These are phyloP conservation scores for Puccinia polysora DNA, from an alignment of 1,284 basidiomycete genomes.

Conservation along the genomic window DNA sequence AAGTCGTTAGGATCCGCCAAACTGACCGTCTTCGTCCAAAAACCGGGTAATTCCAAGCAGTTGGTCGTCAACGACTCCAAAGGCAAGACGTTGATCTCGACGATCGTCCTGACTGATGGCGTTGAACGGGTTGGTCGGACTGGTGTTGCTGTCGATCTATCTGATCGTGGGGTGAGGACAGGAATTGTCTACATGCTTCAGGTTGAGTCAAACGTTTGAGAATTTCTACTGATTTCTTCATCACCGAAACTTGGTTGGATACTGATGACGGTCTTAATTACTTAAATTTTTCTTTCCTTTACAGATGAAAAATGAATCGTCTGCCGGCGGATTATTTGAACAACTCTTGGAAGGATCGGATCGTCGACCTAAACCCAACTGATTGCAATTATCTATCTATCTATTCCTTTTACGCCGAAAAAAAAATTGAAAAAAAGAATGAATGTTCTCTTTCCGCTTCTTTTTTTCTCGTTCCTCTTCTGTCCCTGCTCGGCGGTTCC, in stretches of 20 bases:
- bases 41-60: constrained; percentile 84
- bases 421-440: neutral
- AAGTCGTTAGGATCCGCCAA: constrained; percentile 84
- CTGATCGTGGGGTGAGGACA: constrained; percentile 80
- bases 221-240: neutral
- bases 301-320: constrained; percentile 68
- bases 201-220: constrained; percentile 54
- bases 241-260: neutral
- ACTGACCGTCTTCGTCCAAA: constrained; percentile 71
- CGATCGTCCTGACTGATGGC: constrained; percentile 89
- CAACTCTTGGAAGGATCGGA: constrained; percentile 82
- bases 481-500: too few species aligned
- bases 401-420: too few species aligned
- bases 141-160: constrained; percentile 91
- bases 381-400: too few species aligned
- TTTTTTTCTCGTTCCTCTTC: neutral
- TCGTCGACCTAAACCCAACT: constrained; percentile 55
- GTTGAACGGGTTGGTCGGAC: constrained; percentile 97
- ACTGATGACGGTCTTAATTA: neutral
- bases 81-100: constrained; percentile 73
- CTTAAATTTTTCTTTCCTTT: neutral
- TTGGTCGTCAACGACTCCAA: constrained; percentile 88
- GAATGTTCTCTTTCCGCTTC: neutral
- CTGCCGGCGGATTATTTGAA: constrained; percentile 77
- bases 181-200: constrained; percentile 98